These are phyloP conservation scores for Nakazawaea populi DNA, from an alignment of 805 yeast genomes.

Conservation along the genomic window DNA sequence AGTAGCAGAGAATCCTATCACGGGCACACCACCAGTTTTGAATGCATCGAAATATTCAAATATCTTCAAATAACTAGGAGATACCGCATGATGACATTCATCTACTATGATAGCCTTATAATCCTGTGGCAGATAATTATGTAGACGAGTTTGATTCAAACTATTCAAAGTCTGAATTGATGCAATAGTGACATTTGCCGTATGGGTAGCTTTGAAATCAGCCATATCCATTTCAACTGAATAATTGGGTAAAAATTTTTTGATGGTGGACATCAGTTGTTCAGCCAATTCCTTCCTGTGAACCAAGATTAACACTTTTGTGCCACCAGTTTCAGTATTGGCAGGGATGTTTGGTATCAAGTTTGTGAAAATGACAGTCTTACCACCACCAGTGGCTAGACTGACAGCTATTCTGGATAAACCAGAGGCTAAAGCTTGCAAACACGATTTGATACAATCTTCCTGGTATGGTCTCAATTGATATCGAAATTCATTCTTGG, in stretches of 20 bases:
- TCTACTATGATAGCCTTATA: constrained; percentile 76
- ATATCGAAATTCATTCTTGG: neutral
- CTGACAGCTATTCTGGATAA: constrained; percentile 67
- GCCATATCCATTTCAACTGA: constrained; percentile 71
- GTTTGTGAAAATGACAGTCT: constrained; percentile 72
- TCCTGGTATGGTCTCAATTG: constrained; percentile 47
- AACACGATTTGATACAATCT: constrained; percentile 57
- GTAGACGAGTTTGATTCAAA: constrained; percentile 34
- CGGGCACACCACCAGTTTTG: constrained; percentile 37
- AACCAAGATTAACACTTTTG: constrained; percentile 57
- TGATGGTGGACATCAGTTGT: constrained; percentile 57
- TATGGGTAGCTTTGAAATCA: constrained; percentile 30
- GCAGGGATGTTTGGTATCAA: constrained; percentile 35
- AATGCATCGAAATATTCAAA: constrained; percentile 53
- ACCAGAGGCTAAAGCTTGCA: constrained; percentile 40
- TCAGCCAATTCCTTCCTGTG: constrained; percentile 74
- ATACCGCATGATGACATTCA: constrained; percentile 91
- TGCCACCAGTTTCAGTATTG: constrained; percentile 22
- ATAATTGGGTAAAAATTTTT: constrained; percentile 40
- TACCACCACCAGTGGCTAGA: constrained; percentile 93
- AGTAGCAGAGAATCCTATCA: constrained; percentile 88
- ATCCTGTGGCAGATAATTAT: constrained; percentile 47
- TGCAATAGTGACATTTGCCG: constrained; percentile 66
- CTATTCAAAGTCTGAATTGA: constrained; percentile 64
- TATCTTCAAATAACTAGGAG: constrained; percentile 55